Base-by-base conservation (phyloP, 495 filamentous ascomycete species). In the Apiosordaria backusii region DNA sequence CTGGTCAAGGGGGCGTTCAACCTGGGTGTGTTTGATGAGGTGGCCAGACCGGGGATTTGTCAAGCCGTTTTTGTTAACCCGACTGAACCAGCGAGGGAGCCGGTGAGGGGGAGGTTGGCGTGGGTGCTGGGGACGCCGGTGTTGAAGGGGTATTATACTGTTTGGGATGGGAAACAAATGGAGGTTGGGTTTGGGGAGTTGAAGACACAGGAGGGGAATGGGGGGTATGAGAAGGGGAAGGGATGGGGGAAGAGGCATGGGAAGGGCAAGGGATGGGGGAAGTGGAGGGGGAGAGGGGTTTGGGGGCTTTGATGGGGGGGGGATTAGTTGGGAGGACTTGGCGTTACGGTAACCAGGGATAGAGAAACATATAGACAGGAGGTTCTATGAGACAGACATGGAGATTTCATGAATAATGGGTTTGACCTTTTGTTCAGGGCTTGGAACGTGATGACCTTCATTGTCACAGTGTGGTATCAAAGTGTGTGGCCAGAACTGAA, bases 101-200 rank as follows among this genome's bases (percentile, higher is more conserved):
- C 71, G 4, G 15, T 70, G 24, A 13, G 63, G 4, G 57, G 65
- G 0, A 45, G 67, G 7, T 69, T 70, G 4, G 67, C 61, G 21
- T 76, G 74, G 74, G 57, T 72, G 0, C 26, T 70, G 24, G 72
- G 74, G 2, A 67, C 54, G 10, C 64, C 70, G 1, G 54, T 66
- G 40, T 25, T 76, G 13, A 65, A 70, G 64, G 57, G 61, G 19
- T 76, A 72, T 27, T 73, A 73, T 29, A 75, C 74, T 1, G 67
- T 71, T 3, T 75, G 71, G 72, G 66, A 76, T 58, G 66, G 55
- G 2, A 45, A 26, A 6, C 62, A 66, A 0, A 57, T 62, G 50
- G 64, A 60, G 35, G 21, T 75, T 13, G 71, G 71, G 7, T 75
- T 70, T 50, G 66, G 57, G 25, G 25, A 59, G 57, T 10, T 59